These are phyloP conservation scores for Neoboletus magnificus DNA, from an alignment of 768 basidiomycete species.

Conservation along the genomic window DNA sequence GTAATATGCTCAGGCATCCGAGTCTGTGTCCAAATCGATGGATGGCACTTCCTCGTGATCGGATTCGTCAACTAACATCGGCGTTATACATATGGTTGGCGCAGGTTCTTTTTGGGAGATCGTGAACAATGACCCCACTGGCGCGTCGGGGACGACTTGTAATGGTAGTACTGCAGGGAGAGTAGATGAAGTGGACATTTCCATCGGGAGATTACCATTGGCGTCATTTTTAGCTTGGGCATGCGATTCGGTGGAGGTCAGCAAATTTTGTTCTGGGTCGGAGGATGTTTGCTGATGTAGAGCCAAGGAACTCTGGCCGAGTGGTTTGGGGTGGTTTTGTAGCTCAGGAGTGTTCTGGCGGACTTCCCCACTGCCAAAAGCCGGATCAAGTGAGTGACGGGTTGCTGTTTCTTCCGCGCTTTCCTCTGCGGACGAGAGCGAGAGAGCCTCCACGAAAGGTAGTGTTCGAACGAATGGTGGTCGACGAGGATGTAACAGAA, in stretches of 20 bases:
- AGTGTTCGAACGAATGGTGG: constrained; percentile 71
- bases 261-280: background rate
- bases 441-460: constrained; percentile 58
- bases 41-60: constrained; percentile 76
- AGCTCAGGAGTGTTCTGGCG: background rate
- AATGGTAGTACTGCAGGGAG: background rate
- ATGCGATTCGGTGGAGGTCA: background rate
- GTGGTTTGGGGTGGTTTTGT: background rate
- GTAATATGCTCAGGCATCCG: constrained; percentile 41
- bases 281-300: background rate
- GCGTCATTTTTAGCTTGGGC: background rate
- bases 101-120: constrained; percentile 4
- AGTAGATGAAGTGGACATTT: background rate
- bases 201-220: background rate
- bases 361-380: constrained; percentile 9
- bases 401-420: constrained; percentile 55
- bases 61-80: constrained; percentile 35
- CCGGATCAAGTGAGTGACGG: constrained; percentile 42
- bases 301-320: background rate
- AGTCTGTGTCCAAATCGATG: constrained; percentile 79
- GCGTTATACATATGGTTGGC: background rate
- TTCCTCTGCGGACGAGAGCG: constrained; percentile 62
- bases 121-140: background rate
- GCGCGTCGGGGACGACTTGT: background rate
- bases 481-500: constrained; percentile 74